Evolutionary conservation across 768 basidiomycete genomes (phyloP).

Genomic region (Dictyophora rubrovolvata): DNA sequence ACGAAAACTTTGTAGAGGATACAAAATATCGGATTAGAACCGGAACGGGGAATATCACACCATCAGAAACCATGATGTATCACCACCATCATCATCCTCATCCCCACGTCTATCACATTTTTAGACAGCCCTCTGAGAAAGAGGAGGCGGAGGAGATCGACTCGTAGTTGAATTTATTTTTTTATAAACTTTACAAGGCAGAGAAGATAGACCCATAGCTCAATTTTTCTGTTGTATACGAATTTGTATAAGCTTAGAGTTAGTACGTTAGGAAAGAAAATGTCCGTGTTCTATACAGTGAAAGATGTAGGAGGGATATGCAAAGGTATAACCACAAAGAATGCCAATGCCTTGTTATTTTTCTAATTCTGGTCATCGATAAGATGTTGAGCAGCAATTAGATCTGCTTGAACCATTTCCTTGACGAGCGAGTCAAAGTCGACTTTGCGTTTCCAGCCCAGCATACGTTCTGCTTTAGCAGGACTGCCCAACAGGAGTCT

Average conservation of each 20-base stretch:
- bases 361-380: constrained; percentile 74
- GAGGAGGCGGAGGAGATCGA: not conserved
- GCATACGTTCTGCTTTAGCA: constrained; percentile 75
- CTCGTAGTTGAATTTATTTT: not conserved
- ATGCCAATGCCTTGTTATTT: no score
- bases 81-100: not conserved
- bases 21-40: constrained; percentile 18
- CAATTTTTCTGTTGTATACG: no score
- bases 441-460: constrained; percentile 87
- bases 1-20: constrained; percentile 77
- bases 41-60: not conserved
- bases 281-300: no score
- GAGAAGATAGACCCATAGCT: no score
- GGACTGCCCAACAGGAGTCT: constrained; percentile 84
- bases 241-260: no score
- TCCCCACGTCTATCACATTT: not conserved
- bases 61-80: not conserved
- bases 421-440: constrained; percentile 75
- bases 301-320: no score
- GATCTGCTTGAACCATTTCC: constrained; percentile 85
- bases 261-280: no score
- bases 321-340: no score
- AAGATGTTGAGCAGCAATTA: constrained; percentile 61
- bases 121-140: not conserved
- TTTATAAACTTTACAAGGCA: not conserved